Percentiles rank a stretch among this genome's conserved stretches.
These are phyloP conservation scores for Lipomyces kockii DNA, from an alignment of 805 yeast species.

Conservation along the genomic window DNA sequence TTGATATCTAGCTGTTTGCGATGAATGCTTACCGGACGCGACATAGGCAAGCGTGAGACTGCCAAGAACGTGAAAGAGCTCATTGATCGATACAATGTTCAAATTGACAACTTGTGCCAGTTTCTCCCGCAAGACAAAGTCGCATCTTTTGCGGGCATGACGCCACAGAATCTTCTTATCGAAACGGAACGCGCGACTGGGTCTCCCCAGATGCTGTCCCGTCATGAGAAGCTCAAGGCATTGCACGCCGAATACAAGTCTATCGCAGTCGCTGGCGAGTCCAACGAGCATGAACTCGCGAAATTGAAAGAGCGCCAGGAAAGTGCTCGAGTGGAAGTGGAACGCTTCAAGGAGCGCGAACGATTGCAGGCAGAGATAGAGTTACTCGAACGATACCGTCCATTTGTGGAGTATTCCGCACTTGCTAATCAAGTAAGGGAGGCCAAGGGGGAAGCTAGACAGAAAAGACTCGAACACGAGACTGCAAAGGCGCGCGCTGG, in stretches of 20 bases:
- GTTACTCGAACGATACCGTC: slow-evolving; percentile 19
- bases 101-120: slow-evolving; percentile 89
- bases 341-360: slow-evolving; percentile 46
- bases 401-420: slow-evolving; percentile 24
- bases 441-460: slow-evolving; percentile 38
- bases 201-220: slow-evolving; percentile 57
- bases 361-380: slow-evolving; percentile 23
- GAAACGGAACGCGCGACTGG: slow-evolving; percentile 86
- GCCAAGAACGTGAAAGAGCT: slow-evolving; percentile 49
- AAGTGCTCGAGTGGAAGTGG: slow-evolving; percentile 53
- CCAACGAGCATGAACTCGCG: slow-evolving; percentile 41
- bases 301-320: slow-evolving; percentile 48
- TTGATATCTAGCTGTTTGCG: not conserved
- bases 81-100: slow-evolving; percentile 65
- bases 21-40: slow-evolving; percentile 29
- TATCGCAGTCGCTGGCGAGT: slow-evolving; percentile 29
- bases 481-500: slow-evolving; percentile 16
- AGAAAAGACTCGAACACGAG: slow-evolving; percentile 20
- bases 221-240: slow-evolving; percentile 61
- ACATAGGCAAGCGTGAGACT: slow-evolving; percentile 37
- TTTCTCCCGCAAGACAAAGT: slow-evolving; percentile 95
- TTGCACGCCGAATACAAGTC: slow-evolving; percentile 52
- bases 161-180: slow-evolving; percentile 70
- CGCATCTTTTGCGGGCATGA: slow-evolving; percentile 82
- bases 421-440: slow-evolving; percentile 39